A percentile compares a stretch with the other conserved stretches of the same genome.
Conservation (phyloP, 225 moss, liverwort and hornwort genomes). For the Pseudisothecium myosuroides region DNA sequence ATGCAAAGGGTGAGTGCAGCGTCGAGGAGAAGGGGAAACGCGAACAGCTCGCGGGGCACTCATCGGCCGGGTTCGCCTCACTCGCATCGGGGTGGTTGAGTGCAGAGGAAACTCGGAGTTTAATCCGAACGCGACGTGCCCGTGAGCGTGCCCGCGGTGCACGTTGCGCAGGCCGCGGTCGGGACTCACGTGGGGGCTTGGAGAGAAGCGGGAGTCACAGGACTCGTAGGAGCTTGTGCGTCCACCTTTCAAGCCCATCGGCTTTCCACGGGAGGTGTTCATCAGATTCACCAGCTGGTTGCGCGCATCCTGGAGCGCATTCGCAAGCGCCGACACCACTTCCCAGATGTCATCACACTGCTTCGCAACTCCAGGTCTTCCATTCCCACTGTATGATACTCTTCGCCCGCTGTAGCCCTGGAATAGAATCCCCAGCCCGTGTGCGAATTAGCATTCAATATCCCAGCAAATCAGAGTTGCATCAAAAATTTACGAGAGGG, state of each 20-base stretch:
- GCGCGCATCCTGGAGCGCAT: constrained; percentile 41
- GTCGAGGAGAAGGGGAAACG: not conserved
- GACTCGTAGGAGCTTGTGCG: not conserved
- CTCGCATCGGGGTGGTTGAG: not conserved
- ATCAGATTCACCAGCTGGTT: constrained; percentile 38
- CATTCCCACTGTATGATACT: not conserved
- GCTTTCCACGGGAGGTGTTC: not conserved
- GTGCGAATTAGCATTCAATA: not conserved
- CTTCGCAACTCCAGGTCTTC: not conserved
- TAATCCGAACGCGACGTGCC: constrained; percentile 36
- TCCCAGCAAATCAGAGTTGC: not conserved
- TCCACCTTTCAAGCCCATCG: not conserved
- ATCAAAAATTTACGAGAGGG: not conserved
- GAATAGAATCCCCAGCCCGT: not conserved
- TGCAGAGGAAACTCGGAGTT: constrained; percentile 13
- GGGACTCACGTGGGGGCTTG: not conserved
- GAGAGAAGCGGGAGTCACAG: not conserved
- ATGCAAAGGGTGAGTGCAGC: constrained; percentile 26
- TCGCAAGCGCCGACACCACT: constrained; percentile 34
- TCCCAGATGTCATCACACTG: constrained; percentile 24
- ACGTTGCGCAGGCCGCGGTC: constrained; percentile 1
- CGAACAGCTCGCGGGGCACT: not conserved
- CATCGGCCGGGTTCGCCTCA: not conserved
- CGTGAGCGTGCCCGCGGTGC: constrained; percentile 28
- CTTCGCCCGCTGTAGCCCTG: constrained; percentile 18